Conservation (phyloP, 768 basidiomycete species). For the Lentinula lateritia region DNA sequence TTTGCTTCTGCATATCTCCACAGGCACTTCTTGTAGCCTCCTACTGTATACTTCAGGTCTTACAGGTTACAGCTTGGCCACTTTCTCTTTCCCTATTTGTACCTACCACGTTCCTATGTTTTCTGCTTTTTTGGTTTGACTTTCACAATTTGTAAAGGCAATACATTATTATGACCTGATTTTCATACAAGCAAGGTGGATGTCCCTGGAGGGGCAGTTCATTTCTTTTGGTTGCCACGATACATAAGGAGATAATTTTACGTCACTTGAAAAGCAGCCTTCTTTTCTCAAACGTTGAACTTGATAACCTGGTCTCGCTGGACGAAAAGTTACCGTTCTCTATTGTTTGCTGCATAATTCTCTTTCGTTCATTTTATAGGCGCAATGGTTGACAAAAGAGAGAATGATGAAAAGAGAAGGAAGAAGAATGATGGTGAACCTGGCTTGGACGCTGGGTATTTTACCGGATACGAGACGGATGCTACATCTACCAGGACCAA, state of each 20-base stretch:
- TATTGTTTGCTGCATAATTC: not conserved
- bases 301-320: conserved; percentile 2
- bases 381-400: conserved; percentile 1
- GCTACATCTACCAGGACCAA: conserved; percentile 14
- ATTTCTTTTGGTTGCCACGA: not conserved
- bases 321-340: conserved; percentile 2
- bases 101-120: too few relatives aligned
- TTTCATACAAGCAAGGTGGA: too few relatives aligned
- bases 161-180: too few relatives aligned
- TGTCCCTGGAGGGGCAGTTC: too few relatives aligned
- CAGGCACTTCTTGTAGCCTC: too few relatives aligned
- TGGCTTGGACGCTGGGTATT: conserved; percentile 10
- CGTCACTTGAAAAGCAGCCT: not conserved
- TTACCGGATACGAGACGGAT: conserved; percentile 26
- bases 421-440: conserved; percentile 19
- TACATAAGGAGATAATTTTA: not conserved
- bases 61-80: too few relatives aligned
- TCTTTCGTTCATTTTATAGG: not conserved
- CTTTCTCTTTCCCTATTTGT: too few relatives aligned
- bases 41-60: too few relatives aligned
- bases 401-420: conserved; percentile 3
- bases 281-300: not conserved
- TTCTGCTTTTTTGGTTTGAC: too few relatives aligned
- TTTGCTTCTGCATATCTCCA: too few relatives aligned
- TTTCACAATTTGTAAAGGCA: too few relatives aligned